A percentile compares a stretch with the other conserved stretches of the same genome.
phyloP scores from a whole-genome alignment of 495 filamentous ascomycete species.

The Penicillium atrosanguineum region DNA sequence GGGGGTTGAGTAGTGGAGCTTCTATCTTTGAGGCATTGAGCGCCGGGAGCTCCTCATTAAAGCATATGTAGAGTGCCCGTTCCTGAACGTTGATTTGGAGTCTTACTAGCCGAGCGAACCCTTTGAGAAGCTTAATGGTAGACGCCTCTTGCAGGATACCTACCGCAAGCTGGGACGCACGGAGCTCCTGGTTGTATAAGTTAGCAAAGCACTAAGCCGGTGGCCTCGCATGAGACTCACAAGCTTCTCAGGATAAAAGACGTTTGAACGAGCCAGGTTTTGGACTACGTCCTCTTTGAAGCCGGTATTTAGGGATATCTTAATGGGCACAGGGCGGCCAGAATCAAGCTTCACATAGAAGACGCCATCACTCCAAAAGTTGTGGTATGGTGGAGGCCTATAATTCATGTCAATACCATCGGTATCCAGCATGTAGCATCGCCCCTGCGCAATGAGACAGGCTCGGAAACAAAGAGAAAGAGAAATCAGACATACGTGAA shows the following conservation, averaged over 20 bases:
- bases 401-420: constrained; percentile 1
- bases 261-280: constrained; percentile 27
- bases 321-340: constrained; percentile 12
- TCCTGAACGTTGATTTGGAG: constrained; percentile 25
- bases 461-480: not conserved
- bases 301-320: constrained; percentile 21
- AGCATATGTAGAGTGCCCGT: constrained; percentile 29
- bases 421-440: not conserved
- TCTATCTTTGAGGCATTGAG: not conserved
- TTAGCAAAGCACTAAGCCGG: not conserved
- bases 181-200: constrained; percentile 23
- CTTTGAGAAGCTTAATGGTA: constrained; percentile 30
- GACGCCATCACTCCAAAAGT: constrained; percentile 35
- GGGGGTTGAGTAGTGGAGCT: constrained; percentile 10
- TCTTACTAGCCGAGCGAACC: constrained; percentile 16
- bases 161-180: constrained; percentile 28
- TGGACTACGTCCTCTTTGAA: constrained; percentile 11
- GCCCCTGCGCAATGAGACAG: too few relatives aligned
- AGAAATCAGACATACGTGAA: constrained; percentile 36
- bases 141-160: constrained; percentile 29
- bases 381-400: constrained; percentile 39
- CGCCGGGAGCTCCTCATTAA: constrained; percentile 8
- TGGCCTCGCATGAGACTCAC: constrained; percentile 20
- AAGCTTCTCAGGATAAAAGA: constrained; percentile 29
- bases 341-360: constrained; percentile 27